Evolutionary conservation across 2,329 filamentous ascomycete species (phyloP), one percentile per base, ranked within the genome.

Genomic region (Trichoderma koningiopsis): DNA sequence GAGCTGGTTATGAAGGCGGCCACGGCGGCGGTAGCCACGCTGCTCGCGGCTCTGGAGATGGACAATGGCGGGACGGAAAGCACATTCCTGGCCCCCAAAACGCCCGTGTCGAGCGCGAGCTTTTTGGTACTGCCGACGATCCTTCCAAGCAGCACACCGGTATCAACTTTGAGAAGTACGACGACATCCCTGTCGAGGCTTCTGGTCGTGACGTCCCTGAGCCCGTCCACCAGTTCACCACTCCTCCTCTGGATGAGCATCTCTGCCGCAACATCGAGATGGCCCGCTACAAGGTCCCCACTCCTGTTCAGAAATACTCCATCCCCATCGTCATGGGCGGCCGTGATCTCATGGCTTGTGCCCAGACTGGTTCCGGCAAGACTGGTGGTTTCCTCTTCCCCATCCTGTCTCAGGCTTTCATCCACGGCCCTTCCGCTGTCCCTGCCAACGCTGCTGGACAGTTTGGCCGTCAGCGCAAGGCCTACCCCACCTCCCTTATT

Each of bases 81-180:
- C 96, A 99, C 85, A 85, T 97, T 76, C 88, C 95, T 71, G 96
- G 96, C 70, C 93, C 94, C 72, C 81, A 91, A 75, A 98, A 98
- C 85, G 87, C 91, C 73, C 94, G 95, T 75, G 74, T 97, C 58
- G 96, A 99, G 88, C 94, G 94, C 76, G 96, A 99, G 79, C 91
- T 99, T 64, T 99, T 97, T 80, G 96, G 96, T 77, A 86, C 91
- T 62, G 85, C 91, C 75, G 95, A 98, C 81, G 96, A 98, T 78
- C 93, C 95, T 72, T 89, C 91, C 74, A 98, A 97, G 87, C 92
- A 97, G 81, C 92, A 96, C 78, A 97, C 94, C 40, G 96, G 96
- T 83, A 98, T 99, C 91, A 99, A 99, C 88, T 99, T 99, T 80
- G 91, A 97, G 85, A 99, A 99, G 87, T 99, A 99, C 83, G 96